Evolutionary conservation across 345 rosid genomes (phyloP).

Genomic region (Euphorbia peplus): DNA sequence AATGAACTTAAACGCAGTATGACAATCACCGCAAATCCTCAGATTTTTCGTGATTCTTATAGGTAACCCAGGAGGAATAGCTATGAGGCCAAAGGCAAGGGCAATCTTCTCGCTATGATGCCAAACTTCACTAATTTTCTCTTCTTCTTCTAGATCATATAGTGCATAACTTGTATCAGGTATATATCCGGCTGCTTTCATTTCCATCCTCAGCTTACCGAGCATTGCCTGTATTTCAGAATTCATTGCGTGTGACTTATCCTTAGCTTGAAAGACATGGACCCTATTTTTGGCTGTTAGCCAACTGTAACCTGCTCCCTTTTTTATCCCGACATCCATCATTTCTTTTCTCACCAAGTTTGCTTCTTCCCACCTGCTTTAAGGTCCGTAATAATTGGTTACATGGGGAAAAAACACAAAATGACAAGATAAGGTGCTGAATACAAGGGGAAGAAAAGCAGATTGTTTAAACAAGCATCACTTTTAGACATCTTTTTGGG

Average conservation of each 20-base stretch:
- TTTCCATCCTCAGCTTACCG: constrained; percentile 42
- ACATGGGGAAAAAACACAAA: neutral
- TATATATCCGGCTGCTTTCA: constrained; percentile 63
- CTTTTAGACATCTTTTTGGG: neutral
- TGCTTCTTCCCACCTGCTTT: constrained; percentile 81
- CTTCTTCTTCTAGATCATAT: constrained; percentile 84
- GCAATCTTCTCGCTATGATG: constrained; percentile 86
- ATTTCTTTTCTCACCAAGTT: constrained; percentile 60
- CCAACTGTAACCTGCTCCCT: constrained; percentile 86
- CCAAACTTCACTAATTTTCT: constrained; percentile 62
- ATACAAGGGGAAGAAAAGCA: neutral
- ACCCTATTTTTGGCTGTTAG: constrained; percentile 58
- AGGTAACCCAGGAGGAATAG: constrained; percentile 56
- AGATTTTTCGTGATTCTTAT: constrained; percentile 81
- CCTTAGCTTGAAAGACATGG: constrained; percentile 83
- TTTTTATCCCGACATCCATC: constrained; percentile 67
- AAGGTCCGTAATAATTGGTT: neutral
- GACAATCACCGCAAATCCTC: constrained; percentile 85
- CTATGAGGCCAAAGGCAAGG: constrained; percentile 68
- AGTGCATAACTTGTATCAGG: constrained; percentile 62
- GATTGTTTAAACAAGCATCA: neutral
- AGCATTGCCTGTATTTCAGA: constrained; percentile 58
- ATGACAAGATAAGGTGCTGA: neutral
- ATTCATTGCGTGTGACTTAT: constrained; percentile 58
- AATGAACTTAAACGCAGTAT: constrained; percentile 66